Evolutionary conservation across 140 eudicot species (phyloP).

Genomic region (Cichorium intybus): DNA sequence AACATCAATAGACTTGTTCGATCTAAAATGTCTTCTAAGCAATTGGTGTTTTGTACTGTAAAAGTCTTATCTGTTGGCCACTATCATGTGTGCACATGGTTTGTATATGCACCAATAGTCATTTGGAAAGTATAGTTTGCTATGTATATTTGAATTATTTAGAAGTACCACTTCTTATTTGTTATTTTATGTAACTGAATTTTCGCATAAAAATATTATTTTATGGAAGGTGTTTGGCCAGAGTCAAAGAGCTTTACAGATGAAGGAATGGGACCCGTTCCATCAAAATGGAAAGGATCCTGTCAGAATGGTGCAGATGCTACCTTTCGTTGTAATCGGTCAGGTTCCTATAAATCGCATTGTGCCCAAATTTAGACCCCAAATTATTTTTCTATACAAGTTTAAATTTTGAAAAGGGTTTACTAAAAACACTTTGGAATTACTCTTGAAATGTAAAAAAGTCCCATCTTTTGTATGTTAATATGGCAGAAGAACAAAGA

Average conservation of each 20-base stretch:
- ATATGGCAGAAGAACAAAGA: too few relatives aligned
- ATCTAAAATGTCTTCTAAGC: conserved; percentile 14
- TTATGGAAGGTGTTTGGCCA: conserved; percentile 87
- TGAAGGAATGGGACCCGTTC: conserved; percentile 72
- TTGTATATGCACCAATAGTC: too few relatives aligned
- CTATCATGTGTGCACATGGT: conserved; percentile 29
- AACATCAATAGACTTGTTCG: conserved; percentile 13
- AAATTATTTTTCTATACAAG: neutral
- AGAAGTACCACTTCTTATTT: neutral
- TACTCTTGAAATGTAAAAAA: neutral
- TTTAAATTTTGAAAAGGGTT: too few relatives aligned
- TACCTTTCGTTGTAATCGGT: conserved; percentile 83
- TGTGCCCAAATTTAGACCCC: neutral
- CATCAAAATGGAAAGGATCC: conserved; percentile 85
- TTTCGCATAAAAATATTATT: neutral
- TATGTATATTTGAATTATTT: neutral
- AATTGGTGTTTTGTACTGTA: conserved; percentile 8
- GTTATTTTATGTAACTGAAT: neutral
- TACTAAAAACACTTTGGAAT: too few relatives aligned
- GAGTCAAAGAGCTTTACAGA: conserved; percentile 84
- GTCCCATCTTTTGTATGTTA: too few relatives aligned
- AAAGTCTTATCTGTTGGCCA: conserved; percentile 27
- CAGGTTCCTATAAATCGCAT: conserved; percentile 25
- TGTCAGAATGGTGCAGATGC: conserved; percentile 67
- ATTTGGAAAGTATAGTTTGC: too few relatives aligned